Evolutionary conservation across 352 stramenopile genomes (phyloP), one percentile per base, ranked within the genome.

Genomic region (Phytophthora europaea): DNA sequence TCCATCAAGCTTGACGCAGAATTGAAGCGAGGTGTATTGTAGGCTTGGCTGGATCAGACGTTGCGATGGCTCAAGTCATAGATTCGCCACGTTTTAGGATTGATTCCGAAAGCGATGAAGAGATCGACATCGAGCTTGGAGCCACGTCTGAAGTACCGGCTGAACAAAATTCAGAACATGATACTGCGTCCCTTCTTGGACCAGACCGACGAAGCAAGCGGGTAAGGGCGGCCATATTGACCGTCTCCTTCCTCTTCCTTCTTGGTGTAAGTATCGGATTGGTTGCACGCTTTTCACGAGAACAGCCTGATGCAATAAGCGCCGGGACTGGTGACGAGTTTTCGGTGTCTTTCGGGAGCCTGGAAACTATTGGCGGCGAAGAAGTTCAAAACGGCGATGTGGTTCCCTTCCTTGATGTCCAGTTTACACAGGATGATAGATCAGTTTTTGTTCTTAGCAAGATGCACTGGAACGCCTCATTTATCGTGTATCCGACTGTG

Each of bases 401-500:
- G 3, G 47, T 59, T 0, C 64, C 78, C 13, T 92, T 92, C 38
- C 65, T 92, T 23, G 78, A 81, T 51, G 65, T 88, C n/a, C 67
- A 73, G 8, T 79, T 84, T 31, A 66, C 69, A 22, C 56, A 52
- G 6, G 64, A 78, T 16, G 73, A 77, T 15, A 62, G 60, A 5
- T 45, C 82, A 1, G 58, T 83, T 7, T 94, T 94, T 60, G 73
- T 85, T 10, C 64, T 94, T 16, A 78, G 69, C 40, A 93, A 94
- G 70, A 34, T 66, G 20, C 62, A 82, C 48, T 92, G 81, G 82
- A 90, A 90, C 61, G 65, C 74, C 16, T 90, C 84, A 13, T 94
- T 93, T 59, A 78, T 94, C 33, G 85, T 94, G 47, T 91, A 90
- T 45, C 82, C 87, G 34, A 93, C 83, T 15, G 80, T 93, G 12